A percentile compares a stretch with the other conserved stretches of the same genome.
Evolutionary conservation across 2,329 filamentous ascomycete species (phyloP).

Genomic region (Zasmidium cellare): DNA sequence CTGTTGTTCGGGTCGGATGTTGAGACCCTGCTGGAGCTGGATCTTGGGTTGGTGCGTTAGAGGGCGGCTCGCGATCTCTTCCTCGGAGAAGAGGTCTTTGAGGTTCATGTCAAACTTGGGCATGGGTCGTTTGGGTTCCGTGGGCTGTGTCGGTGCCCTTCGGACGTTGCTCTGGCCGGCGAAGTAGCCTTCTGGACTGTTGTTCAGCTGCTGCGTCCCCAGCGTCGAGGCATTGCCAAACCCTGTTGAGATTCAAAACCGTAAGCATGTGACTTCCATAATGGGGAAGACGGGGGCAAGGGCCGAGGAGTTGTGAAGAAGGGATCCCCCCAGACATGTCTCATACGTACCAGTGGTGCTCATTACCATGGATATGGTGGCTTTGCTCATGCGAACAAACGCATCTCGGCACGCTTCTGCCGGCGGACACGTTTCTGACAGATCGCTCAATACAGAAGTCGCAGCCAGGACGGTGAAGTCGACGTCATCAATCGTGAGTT

Average conservation of each 20-base stretch:
- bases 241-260: slow-evolving; percentile 57
- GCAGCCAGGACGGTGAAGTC: slow-evolving; percentile 93
- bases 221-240: slow-evolving; percentile 57
- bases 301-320: neutral
- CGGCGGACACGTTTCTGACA: slow-evolving; percentile 92
- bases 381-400: slow-evolving; percentile 92
- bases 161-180: slow-evolving; percentile 8
- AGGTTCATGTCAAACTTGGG: slow-evolving; percentile 62
- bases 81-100: slow-evolving; percentile 52
- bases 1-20: slow-evolving; percentile 17
- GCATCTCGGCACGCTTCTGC: slow-evolving; percentile 93
- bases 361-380: slow-evolving; percentile 92
- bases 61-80: slow-evolving; percentile 38
- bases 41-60: slow-evolving; percentile 21
- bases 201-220: slow-evolving; percentile 26
- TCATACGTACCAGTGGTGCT: slow-evolving; percentile 54
- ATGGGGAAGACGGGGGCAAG: neutral
- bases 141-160: slow-evolving; percentile 7
- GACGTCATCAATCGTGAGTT: slow-evolving; percentile 90
- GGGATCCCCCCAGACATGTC: neutral
- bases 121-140: slow-evolving; percentile 22
- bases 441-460: slow-evolving; percentile 85
- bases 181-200: slow-evolving; percentile 31
- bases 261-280: neutral
- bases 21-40: neutral